phyloP scores from a whole-genome alignment of 169 alveolate species.

The Plasmodium sp. region DNA sequence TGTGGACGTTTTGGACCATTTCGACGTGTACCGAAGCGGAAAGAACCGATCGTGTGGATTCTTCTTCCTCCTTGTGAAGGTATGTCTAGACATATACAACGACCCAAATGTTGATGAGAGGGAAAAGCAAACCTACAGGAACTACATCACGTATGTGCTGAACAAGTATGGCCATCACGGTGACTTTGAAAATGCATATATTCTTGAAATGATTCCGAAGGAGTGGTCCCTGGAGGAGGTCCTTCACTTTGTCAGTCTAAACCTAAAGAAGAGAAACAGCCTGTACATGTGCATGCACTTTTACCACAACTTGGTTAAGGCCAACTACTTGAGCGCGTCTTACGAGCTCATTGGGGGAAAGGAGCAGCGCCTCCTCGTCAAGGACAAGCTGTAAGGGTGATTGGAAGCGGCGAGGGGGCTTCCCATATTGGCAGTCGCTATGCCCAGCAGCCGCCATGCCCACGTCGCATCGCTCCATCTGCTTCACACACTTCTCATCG shows the following conservation, averaged over 20 bases:
- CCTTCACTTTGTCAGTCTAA: neutral
- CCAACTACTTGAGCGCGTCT: conserved; percentile 7
- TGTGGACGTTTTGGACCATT: conserved; percentile 19
- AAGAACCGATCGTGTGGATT: conserved; percentile 21
- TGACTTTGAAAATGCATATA: conserved; percentile 29
- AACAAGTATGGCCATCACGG: conserved; percentile 37
- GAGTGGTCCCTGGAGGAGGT: conserved; percentile 38
- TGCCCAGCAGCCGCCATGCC: neutral
- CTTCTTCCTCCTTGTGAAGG: conserved; percentile 53
- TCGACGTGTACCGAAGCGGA: conserved; percentile 2
- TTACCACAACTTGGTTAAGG: conserved; percentile 46
- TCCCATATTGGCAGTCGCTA: neutral
- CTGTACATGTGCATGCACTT: conserved; percentile 8
- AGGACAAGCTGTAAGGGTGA: conserved; percentile 22
- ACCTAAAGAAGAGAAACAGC: conserved; percentile 10
- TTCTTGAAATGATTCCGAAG: conserved; percentile 25
- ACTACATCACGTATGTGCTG: conserved; percentile 10
- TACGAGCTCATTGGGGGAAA: conserved; percentile 14
- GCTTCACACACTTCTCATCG: neutral
- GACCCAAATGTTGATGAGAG: neutral
- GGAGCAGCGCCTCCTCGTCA: conserved; percentile 17
- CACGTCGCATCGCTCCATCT: too few relatives aligned
- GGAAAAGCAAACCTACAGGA: conserved; percentile 17
- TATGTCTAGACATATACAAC: conserved; percentile 5
- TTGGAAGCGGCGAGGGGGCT: neutral